Evolutionary conservation across 78 protist genomes (phyloP), one percentile per base, ranked within the genome.

Genomic region (Dictyostelium citrinum): DNA sequence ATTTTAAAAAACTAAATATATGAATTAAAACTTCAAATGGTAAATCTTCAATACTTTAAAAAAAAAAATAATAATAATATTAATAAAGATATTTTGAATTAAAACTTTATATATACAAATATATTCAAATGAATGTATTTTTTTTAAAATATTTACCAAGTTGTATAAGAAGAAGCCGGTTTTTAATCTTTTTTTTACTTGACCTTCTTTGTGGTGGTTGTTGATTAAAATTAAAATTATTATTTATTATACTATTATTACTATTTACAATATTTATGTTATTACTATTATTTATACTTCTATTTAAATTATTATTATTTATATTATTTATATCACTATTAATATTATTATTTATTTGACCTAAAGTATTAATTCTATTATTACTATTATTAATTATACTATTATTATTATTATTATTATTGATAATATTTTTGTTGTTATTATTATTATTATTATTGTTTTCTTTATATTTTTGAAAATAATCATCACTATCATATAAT

Each of bases 1-100:
- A 37, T 64, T 76, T 78, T 43, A 88, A 88, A 78, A 61, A 88
- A 43, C 85, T 64, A 49, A 88, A 88, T 31, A 88, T 88, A 78
- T 29, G 45, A 76, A 76, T 46, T 45, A 78, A 45, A 29, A 88
- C 11, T 78, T 88, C 93, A 67, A 49, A 78, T 61, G 93, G 93
- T 78, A 88, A 78, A 33, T 88, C 93, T 78, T 49, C 33, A 49
- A 88, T 64, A 17, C 93, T 88, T 39, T 3, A 75, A 24, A 14
- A 74, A 22, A 24, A 39, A 24, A 84, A 84, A 27, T 5, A 11
- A n/a, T 24, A 68, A 46, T 14, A 33, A 27, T n/a, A 74, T 37
- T 2, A 14, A 9, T 31, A 79, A 37, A 16, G 67, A 51, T 9
- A 51, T 5, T 51, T 51, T 12, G 11, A 12, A 10, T 45, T 45